A percentile compares a stretch with the other conserved stretches of the same genome.
Conservation (phyloP, 495 filamentous ascomycete genomes). For the Neurospora pannonica region DNA sequence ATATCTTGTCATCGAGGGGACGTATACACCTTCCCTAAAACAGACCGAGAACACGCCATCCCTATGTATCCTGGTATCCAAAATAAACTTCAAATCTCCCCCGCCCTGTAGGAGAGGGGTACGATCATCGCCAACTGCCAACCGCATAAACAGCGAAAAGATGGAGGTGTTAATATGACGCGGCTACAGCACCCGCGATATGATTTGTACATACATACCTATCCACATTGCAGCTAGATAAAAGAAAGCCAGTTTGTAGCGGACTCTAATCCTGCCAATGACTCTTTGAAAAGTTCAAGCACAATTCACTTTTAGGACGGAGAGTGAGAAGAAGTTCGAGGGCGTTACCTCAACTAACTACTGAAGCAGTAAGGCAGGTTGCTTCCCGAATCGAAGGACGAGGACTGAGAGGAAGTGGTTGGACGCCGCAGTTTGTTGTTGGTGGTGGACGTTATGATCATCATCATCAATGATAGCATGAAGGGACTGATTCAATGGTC, state of each 20-base stretch:
- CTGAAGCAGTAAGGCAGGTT: no score
- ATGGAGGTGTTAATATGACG: not conserved
- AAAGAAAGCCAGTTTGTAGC: not conserved
- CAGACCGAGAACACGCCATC: no score
- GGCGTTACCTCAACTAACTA: not conserved
- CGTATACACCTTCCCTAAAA: no score
- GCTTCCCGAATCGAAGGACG: no score
- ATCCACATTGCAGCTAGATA: not conserved
- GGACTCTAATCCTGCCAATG: not conserved
- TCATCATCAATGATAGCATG: not conserved
- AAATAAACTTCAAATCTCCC: no score
- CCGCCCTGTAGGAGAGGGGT: no score
- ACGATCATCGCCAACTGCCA: no score
- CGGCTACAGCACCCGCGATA: not conserved
- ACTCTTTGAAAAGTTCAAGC: no score
- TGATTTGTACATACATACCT: no score
- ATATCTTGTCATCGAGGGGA: no score
- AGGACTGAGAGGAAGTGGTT: not conserved
- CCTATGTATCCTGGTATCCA: no score
- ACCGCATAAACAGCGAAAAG: no score
- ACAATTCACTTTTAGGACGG: not conserved
- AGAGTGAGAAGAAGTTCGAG: not conserved
- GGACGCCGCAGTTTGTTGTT: not conserved
- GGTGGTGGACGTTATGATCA: not conserved
- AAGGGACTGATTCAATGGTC: not conserved